Evolutionary conservation across 495 filamentous ascomycete species (phyloP).

Genomic region (Pyronema omphalodes): DNA sequence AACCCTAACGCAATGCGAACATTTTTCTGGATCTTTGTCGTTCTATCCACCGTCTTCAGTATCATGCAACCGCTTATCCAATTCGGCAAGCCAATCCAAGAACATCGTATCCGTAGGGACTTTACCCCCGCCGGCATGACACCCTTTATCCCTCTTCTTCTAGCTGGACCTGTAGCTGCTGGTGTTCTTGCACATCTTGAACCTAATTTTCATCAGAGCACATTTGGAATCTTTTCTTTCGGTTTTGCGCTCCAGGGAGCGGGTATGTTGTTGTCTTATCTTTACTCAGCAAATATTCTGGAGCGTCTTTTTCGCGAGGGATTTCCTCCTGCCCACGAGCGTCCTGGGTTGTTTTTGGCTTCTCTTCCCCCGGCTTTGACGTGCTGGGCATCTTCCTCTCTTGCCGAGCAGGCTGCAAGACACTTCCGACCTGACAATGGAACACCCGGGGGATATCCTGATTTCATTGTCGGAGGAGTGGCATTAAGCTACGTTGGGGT

Average conservation of each 20-base stretch:
- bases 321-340: slow-evolving; percentile 1
- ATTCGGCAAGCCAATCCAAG: slow-evolving; percentile 6
- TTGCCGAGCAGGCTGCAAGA: slow-evolving; percentile 13
- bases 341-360: slow-evolving; percentile 14
- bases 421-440: slow-evolving; percentile 8
- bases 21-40: slow-evolving; percentile 21
- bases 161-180: slow-evolving; percentile 17
- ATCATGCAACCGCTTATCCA: slow-evolving; percentile 15
- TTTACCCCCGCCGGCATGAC: background rate
- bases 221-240: slow-evolving; percentile 16
- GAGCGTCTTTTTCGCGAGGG: slow-evolving; percentile 10
- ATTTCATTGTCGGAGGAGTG: slow-evolving; percentile 11
- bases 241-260: slow-evolving; percentile 18
- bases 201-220: slow-evolving; percentile 1
- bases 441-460: slow-evolving; percentile 2
- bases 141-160: slow-evolving; percentile 13
- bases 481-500: slow-evolving; percentile 16
- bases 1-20: slow-evolving; percentile 6
- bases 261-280: slow-evolving; percentile 17
- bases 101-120: background rate
- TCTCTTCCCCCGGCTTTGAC: slow-evolving; percentile 19
- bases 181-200: slow-evolving; percentile 11
- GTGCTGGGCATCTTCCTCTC: slow-evolving; percentile 10
- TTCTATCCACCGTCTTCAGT: slow-evolving; percentile 13
- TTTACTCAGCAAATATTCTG: slow-evolving; percentile 15